phyloP scores from a whole-genome alignment of 192 early-diverging fungal genomes.

The Helicostylum pulchrum region DNA sequence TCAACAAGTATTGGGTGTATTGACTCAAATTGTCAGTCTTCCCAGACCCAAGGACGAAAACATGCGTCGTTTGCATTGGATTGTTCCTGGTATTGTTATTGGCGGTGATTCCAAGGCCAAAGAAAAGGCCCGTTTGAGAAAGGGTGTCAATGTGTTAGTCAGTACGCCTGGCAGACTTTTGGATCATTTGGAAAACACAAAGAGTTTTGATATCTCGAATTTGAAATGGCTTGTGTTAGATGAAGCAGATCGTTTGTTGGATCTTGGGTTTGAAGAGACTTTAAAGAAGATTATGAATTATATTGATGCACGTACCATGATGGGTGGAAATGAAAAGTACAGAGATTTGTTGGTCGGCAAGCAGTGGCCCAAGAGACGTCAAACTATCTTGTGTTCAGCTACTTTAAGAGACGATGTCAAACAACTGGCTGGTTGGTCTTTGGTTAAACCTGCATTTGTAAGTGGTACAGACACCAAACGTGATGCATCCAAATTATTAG shows the following conservation, averaged over 20 bases:
- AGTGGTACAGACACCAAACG: slow-evolving; percentile 50
- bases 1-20: slow-evolving; percentile 83
- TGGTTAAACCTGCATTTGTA: slow-evolving; percentile 79
- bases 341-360: slow-evolving; percentile 34
- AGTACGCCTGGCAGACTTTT: slow-evolving; percentile 94
- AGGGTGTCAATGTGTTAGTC: slow-evolving; percentile 88
- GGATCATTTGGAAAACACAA: slow-evolving; percentile 81
- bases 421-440: slow-evolving; percentile 72
- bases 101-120: slow-evolving; percentile 81
- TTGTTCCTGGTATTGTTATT: slow-evolving; percentile 78
- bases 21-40: slow-evolving; percentile 67
- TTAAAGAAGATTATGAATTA: slow-evolving; percentile 66
- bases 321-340: slow-evolving; percentile 28
- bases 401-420: slow-evolving; percentile 85
- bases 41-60: slow-evolving; percentile 41
- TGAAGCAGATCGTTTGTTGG: slow-evolving; percentile 95
- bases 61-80: slow-evolving; percentile 62
- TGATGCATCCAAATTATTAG: neutral
- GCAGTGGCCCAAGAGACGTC: slow-evolving; percentile 61
- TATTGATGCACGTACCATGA: slow-evolving; percentile 50
- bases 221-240: slow-evolving; percentile 96
- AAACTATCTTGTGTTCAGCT: slow-evolving; percentile 87
- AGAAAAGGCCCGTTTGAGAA: slow-evolving; percentile 77
- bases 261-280: slow-evolving; percentile 88
- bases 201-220: slow-evolving; percentile 79